These are phyloP conservation scores for Aspergillus persii DNA, from an alignment of 2,329 filamentous ascomycete genomes.

Conservation along the genomic window DNA sequence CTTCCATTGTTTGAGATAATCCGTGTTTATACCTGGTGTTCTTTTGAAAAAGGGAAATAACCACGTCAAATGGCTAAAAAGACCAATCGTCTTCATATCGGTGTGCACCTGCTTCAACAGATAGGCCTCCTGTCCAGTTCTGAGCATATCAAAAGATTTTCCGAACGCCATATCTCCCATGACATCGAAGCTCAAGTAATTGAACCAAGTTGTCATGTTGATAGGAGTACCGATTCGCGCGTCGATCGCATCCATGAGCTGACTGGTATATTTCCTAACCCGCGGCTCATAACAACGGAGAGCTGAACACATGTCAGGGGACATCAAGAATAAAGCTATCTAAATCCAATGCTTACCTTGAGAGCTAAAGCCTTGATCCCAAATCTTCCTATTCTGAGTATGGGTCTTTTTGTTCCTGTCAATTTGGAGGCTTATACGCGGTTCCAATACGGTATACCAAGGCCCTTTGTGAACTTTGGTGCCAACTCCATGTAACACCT, in stretches of 20 bases:
- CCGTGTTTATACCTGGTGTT: conserved; percentile 14
- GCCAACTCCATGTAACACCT: too few relatives aligned
- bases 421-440: conserved; percentile 21
- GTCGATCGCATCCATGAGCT: too few relatives aligned
- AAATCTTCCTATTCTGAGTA: conserved; percentile 19
- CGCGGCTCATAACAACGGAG: too few relatives aligned
- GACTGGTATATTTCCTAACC: too few relatives aligned
- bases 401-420: conserved; percentile 21
- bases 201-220: conserved; percentile 21
- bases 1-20: conserved; percentile 5
- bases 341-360: conserved; percentile 21
- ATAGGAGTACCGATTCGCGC: conserved; percentile 4
- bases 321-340: neutral
- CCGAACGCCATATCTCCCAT: conserved; percentile 41
- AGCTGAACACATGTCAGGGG: too few relatives aligned
- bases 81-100: conserved; percentile 17
- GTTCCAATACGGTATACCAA: neutral
- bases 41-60: conserved; percentile 21
- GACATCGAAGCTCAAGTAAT: conserved; percentile 26
- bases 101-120: conserved; percentile 18
- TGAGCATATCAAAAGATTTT: conserved; percentile 37
- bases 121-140: conserved; percentile 16
- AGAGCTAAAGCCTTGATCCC: conserved; percentile 32
- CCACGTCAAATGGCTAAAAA: conserved; percentile 22
- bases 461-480: too few relatives aligned